Percentiles rank a stretch among this genome's conserved stretches.
Evolutionary conservation across 2,329 filamentous ascomycete species (phyloP).

Genomic region (Trichoderma arundinaceum): DNA sequence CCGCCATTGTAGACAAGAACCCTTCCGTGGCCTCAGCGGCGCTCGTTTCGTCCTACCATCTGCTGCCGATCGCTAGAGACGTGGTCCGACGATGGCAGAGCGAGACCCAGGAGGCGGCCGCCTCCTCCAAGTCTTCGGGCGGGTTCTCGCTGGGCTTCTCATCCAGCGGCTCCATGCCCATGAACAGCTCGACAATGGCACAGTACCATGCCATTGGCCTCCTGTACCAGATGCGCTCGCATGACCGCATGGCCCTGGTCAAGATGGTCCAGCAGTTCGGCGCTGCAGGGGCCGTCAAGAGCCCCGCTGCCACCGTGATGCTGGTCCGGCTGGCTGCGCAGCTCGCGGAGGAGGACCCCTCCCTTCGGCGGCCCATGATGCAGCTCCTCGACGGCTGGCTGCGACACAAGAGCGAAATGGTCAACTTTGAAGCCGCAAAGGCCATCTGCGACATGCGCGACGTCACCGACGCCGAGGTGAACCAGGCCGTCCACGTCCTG

Average conservation of each 20-base stretch:
- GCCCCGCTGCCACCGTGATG: constrained; percentile 88
- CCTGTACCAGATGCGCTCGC: constrained; percentile 95
- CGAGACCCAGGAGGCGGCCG: constrained; percentile 95
- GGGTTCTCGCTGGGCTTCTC: constrained; percentile 93
- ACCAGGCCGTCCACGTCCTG: constrained; percentile 90
- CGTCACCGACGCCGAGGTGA: constrained; percentile 87
- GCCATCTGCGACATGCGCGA: constrained; percentile 95
- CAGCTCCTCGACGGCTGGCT: constrained; percentile 95
- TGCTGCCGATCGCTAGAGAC: constrained; percentile 93
- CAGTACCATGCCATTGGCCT: constrained; percentile 98
- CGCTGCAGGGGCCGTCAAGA: constrained; percentile 89
- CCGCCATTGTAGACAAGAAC: constrained; percentile 98
- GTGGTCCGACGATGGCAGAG: constrained; percentile 98
- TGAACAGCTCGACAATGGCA: constrained; percentile 95
- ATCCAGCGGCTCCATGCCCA: constrained; percentile 73
- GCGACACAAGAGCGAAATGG: constrained; percentile 98
- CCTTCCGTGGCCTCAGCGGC: constrained; percentile 96
- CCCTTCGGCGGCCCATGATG: constrained; percentile 94
- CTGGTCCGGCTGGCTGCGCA: constrained; percentile 91
- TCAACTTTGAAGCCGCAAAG: constrained; percentile 99
- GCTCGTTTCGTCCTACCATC: constrained; percentile 95
- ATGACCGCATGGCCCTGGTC: constrained; percentile 96
- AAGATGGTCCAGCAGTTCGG: constrained; percentile 99
- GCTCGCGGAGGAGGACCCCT: constrained; percentile 89
- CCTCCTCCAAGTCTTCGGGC: constrained; percentile 83